Conservation (phyloP, 2,329 filamentous ascomycete genomes). For the Ceratocystis destructans region DNA sequence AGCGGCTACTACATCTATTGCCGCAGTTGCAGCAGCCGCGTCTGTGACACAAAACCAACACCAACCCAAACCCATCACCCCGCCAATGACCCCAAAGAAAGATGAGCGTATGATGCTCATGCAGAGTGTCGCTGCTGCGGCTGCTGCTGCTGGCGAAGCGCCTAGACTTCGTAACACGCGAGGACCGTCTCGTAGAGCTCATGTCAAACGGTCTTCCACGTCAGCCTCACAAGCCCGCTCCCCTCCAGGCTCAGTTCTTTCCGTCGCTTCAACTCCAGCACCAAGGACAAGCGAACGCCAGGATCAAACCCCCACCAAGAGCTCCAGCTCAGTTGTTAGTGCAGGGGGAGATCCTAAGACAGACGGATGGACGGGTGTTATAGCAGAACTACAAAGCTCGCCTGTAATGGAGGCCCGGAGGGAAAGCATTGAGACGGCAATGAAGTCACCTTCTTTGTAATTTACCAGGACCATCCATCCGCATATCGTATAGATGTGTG, state of each 20-base stretch:
- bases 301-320: constrained; percentile 3
- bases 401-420: constrained; percentile 44
- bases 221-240: not conserved
- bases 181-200: not conserved
- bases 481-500: no score
- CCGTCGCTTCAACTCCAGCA: constrained; percentile 5
- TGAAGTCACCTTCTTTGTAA: constrained; percentile 24
- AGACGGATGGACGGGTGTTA: constrained; percentile 47
- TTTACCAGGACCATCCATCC: not conserved
- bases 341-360: constrained; percentile 22
- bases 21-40: constrained; percentile 7
- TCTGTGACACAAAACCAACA: not conserved
- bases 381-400: constrained; percentile 47
- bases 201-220: constrained; percentile 5
- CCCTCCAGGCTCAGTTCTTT: constrained; percentile 9
- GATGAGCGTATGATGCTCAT: constrained; percentile 16
- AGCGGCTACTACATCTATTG: constrained; percentile 10
- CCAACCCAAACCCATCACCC: constrained; percentile 7
- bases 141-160: constrained; percentile 5
- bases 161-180: constrained; percentile 4
- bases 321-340: constrained; percentile 13
- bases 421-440: constrained; percentile 39
- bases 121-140: constrained; percentile 14
- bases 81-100: constrained; percentile 10
- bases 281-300: constrained; percentile 4